A percentile compares a stretch with the other conserved stretches of the same genome.
These are phyloP conservation scores for Periconia sp. DNA, from an alignment of 2,329 filamentous ascomycete genomes.

Conservation along the genomic window DNA sequence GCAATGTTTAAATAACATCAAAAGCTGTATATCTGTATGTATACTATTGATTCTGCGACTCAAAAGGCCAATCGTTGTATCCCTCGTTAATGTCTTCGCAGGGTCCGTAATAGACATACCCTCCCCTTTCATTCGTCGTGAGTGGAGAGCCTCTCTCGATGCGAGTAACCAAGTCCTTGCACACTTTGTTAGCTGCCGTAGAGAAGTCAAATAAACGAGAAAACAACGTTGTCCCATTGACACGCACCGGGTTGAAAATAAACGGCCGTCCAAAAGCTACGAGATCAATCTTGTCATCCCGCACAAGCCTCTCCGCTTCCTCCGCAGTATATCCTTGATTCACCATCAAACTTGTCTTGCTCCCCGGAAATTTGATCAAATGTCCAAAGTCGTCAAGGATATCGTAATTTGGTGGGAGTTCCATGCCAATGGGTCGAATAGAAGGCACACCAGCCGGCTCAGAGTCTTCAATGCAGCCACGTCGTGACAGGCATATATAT, in stretches of 20 bases:
- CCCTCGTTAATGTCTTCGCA: constrained; percentile 19
- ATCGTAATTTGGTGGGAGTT: not conserved
- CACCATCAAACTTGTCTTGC: constrained; percentile 25
- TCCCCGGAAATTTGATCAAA: constrained; percentile 28
- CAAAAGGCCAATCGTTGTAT: constrained; percentile 22
- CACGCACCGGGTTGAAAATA: constrained; percentile 23
- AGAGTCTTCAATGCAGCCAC: constrained; percentile 9
- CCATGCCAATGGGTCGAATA: not conserved
- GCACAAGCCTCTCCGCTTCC: constrained; percentile 19
- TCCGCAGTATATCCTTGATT: constrained; percentile 26
- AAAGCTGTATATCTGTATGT: not conserved
- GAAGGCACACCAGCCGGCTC: constrained; percentile 11
- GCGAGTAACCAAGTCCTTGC: constrained; percentile 14
- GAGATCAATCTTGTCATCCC: constrained; percentile 19
- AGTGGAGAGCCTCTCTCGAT: constrained; percentile 15
- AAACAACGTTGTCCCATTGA: not conserved
- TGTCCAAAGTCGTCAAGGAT: constrained; percentile 16
- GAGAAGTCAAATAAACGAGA: not conserved
- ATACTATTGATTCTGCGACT: not conserved
- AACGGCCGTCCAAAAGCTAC: constrained; percentile 23
- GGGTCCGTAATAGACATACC: constrained; percentile 25
- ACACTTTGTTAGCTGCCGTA: not conserved
- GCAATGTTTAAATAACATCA: not conserved
- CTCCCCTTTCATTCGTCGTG: constrained; percentile 21
- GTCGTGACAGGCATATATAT: constrained; percentile 7